These are phyloP conservation scores for Cadophora sp. DNA, from an alignment of 2,329 filamentous ascomycete genomes.

Conservation along the genomic window DNA sequence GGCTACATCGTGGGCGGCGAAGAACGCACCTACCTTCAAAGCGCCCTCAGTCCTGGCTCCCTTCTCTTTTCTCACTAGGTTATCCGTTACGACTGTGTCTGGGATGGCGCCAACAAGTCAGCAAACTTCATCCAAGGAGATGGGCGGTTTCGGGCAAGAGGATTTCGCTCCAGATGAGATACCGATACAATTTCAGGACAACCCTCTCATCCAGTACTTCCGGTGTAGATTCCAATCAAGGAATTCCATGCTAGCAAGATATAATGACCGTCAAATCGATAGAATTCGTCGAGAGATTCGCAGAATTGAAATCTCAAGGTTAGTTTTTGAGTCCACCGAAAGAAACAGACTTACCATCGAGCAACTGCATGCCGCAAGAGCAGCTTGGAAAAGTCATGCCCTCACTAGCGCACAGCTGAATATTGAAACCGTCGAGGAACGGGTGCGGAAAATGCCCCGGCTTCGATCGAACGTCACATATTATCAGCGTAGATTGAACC, in stretches of 20 bases:
- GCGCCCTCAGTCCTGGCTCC: too few relatives aligned
- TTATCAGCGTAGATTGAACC: background rate
- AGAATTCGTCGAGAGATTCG: background rate
- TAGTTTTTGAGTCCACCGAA: background rate
- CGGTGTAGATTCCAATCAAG: slow-evolving; percentile 15
- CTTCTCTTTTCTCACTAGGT: too few relatives aligned
- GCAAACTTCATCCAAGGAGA: slow-evolving; percentile 4
- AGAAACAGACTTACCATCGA: background rate
- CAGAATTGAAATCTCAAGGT: slow-evolving; percentile 14
- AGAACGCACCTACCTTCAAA: too few relatives aligned
- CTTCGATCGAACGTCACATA: background rate
- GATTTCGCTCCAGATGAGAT: slow-evolving; percentile 17
- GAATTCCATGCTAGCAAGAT: too few relatives aligned
- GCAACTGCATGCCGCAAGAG: background rate
- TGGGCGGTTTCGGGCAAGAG: background rate
- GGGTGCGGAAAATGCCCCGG: background rate
- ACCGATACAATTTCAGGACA: slow-evolving; percentile 12
- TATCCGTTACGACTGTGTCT: too few relatives aligned
- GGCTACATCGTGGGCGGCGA: too few relatives aligned
- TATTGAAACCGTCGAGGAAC: background rate
- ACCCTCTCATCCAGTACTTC: slow-evolving; percentile 14
- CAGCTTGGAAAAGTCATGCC: slow-evolving; percentile 12
- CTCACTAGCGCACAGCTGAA: background rate
- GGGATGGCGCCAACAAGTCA: too few relatives aligned
- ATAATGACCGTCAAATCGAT: background rate